phyloP scores from a whole-genome alignment of 805 yeast genomes.

The Hanseniaspora taiwanica region DNA sequence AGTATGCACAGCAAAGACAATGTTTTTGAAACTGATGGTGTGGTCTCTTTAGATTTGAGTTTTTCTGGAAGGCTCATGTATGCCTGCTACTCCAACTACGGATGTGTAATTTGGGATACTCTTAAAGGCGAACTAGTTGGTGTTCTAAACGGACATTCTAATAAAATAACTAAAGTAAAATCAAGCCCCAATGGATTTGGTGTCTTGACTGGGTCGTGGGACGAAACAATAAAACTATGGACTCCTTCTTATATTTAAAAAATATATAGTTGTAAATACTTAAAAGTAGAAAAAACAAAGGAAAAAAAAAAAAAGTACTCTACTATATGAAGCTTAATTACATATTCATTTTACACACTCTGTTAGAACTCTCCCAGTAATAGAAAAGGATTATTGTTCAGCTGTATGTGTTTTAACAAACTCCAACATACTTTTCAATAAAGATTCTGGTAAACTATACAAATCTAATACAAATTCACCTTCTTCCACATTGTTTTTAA shows the following conservation, averaged over 20 bases:
- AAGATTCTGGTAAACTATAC: conserved; percentile 80
- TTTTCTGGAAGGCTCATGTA: conserved; percentile 62
- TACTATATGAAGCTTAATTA: neutral
- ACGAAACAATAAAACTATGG: conserved; percentile 60
- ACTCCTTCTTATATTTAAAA: conserved; percentile 22
- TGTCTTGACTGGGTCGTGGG: conserved; percentile 73
- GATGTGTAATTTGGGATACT: conserved; percentile 68
- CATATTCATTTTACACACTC: no score
- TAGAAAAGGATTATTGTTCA: conserved; percentile 19
- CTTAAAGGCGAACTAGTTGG: conserved; percentile 55
- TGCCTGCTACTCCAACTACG: conserved; percentile 62
- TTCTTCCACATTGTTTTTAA: conserved; percentile 88
- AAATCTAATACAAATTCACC: conserved; percentile 97
- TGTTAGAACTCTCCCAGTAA: no score
- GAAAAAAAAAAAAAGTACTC: neutral
- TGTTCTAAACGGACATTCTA: conserved; percentile 48
- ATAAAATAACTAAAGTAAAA: conserved; percentile 47
- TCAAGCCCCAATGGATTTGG: conserved; percentile 66
- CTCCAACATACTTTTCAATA: conserved; percentile 89
- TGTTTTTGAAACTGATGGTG: conserved; percentile 47
- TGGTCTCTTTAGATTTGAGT: conserved; percentile 60
- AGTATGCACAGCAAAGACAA: conserved; percentile 13
- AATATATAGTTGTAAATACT: neutral
- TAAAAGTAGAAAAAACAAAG: conserved; percentile 1
- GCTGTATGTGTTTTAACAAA: conserved; percentile 62